Conservation (phyloP, 257 asterid species). For the Knoxia roxburghii region DNA sequence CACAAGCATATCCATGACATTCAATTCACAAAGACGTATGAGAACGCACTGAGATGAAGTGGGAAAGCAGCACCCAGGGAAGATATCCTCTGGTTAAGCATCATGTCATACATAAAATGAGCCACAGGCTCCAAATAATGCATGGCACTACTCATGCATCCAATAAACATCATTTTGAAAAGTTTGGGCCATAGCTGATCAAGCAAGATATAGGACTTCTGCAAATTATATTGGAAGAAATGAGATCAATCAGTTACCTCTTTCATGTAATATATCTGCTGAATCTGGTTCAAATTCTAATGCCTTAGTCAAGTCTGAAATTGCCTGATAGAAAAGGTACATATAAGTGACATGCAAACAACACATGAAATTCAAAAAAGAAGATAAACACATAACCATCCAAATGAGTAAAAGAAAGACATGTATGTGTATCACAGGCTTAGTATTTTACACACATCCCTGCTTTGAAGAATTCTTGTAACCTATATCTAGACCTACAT, state of each 20-base stretch:
- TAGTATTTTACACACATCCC: background rate
- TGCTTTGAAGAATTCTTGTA: background rate
- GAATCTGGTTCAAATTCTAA: constrained; percentile 81
- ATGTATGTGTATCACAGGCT: background rate
- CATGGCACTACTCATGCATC: background rate
- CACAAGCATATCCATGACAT: background rate
- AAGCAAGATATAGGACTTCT: constrained; percentile 1
- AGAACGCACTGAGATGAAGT: background rate
- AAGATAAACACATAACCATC: background rate
- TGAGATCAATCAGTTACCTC: constrained; percentile 48
- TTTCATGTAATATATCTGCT: constrained; percentile 83
- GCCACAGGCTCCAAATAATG: background rate
- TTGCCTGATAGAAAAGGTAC: constrained; percentile 57
- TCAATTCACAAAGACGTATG: background rate
- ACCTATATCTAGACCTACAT: too few relatives aligned
- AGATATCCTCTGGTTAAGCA: background rate
- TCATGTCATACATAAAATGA: background rate
- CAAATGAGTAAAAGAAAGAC: background rate
- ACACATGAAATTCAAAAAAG: constrained; percentile 7
- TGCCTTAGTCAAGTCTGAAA: constrained; percentile 89
- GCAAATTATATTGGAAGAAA: constrained; percentile 8
- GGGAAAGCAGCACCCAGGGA: background rate
- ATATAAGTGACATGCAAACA: constrained; percentile 12
- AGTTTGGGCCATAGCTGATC: constrained; percentile 4
- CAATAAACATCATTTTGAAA: constrained; percentile 15